Base-by-base conservation (phyloP, 2,329 filamentous ascomycete species). In the Delphinella strobiligena region DNA sequence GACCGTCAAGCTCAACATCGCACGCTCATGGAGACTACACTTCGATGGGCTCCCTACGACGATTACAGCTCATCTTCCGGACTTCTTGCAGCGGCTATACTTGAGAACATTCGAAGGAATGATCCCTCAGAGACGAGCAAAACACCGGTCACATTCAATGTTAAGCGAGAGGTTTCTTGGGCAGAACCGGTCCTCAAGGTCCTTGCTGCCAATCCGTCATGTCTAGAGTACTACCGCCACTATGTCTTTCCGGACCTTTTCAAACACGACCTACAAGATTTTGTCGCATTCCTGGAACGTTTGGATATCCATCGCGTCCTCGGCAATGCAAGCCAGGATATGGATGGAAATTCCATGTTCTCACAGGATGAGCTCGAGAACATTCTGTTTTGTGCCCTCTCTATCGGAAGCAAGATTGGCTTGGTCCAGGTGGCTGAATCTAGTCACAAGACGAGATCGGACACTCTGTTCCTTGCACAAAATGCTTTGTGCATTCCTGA, bases 401-500 rank as follows among this genome's bases (percentile, higher is more conserved):
- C 37, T 11, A 32, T 43, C 30, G 36, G 64, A 4, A 68, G 68
- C 48, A 64, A 67, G 33, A 45, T 65, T n/a, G 65, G 62, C 0
- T 51, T 69, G 10, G 47, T 69, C 14, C 51, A 55, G 14, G 64
- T 67, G 34, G 53, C 52, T 1, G 49, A 52, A 3, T 37, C 31
- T 5, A 31, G 31, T 5, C 10, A 11, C 7, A 7, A 29, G 10
- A n/a, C 19, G 3, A 9, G 5, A n/a, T 4, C 7, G 11, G 19
- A 27, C 15, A 31, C 31, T 9, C 11, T 45, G 10, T 38, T 37
- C 29, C n/a, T 39, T 19, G 36, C 34, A 3, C 18, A 45, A 14
- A 32, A 45, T 19, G 46, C 69, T 74, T 60, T 67, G 67, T 31
- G 75, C 75, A 50, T 64, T 75, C 54, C 50, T 67, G 76, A 64